Evolutionary conservation across 1,284 basidiomycete genomes (phyloP), one percentile per base, ranked within the genome.

Genomic region (Stygiomarasmius scandens): DNA sequence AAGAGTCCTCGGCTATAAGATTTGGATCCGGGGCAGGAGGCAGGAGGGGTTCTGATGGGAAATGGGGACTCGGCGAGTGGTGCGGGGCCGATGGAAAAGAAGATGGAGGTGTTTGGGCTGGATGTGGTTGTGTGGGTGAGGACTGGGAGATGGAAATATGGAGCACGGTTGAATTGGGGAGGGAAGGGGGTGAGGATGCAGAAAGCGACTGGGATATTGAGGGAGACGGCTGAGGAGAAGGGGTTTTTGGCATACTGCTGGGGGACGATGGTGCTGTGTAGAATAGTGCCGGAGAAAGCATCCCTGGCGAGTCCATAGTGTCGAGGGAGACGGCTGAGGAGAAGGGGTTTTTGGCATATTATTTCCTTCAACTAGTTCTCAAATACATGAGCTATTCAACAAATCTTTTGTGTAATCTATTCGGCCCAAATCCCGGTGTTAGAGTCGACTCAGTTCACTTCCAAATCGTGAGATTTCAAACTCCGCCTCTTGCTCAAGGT

Each of bases 241-340:
- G 41, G 12, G 61, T 45, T n/a, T n/a, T n/a, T n/a, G n/a, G n/a
- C n/a, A n/a, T n/a, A n/a, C n/a, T n/a, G n/a, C 58, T 67, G 56
- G 58, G 64, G 60, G 65, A 72, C 16, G 73, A 69, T 24, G 75
- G 74, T n/a, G 76, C 72, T 22, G 74, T 73, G 65, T 71, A 71
- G 66, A 72, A 73, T 32, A 69, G 62, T 38, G 59, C 63, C 52
- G 70, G 69, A 56, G 70, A 69, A 34, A 63, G 60, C 54, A 58
- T 24, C n/a, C n/a, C n/a, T n/a, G n/a, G n/a, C n/a, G n/a, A n/a
- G n/a, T n/a, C n/a, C n/a, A n/a, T n/a, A n/a, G n/a, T 56, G 52
- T 60, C 20, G 57, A 59, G 45, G 64, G 61, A 44, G 62, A 56
- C 61, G 29, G 29, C 19, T 47, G 52, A 10, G 58, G 50, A 14